phyloP scores from a whole-genome alignment of 2,329 filamentous ascomycete species.

The Pseudocercospora pini-densiflorae region DNA sequence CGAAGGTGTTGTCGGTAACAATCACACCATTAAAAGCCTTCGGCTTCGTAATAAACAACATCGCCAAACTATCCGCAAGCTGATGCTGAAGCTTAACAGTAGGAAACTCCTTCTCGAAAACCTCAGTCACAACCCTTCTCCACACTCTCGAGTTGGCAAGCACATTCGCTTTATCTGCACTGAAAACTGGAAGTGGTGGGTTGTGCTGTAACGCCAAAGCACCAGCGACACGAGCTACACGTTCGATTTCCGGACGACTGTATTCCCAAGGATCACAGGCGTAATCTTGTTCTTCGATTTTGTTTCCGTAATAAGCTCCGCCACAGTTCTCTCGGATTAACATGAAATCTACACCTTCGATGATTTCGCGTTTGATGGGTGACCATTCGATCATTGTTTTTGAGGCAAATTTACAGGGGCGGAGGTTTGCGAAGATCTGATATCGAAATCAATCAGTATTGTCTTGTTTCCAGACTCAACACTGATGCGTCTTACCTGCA shows the following conservation, averaged over 20 bases:
- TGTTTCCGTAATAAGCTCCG: constrained; percentile 57
- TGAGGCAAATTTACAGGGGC: constrained; percentile 54
- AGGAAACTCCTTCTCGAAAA: constrained; percentile 50
- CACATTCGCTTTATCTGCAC: constrained; percentile 59
- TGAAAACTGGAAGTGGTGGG: constrained; percentile 50
- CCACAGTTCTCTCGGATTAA: constrained; percentile 58
- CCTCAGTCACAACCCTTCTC: constrained; percentile 49
- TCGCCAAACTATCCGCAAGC: constrained; percentile 54
- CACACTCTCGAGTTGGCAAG: constrained; percentile 57
- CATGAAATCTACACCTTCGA: constrained; percentile 54
- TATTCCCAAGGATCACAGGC: constrained; percentile 58
- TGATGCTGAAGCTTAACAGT: constrained; percentile 52
- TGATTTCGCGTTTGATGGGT: constrained; percentile 53
- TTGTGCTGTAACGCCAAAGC: constrained; percentile 47
- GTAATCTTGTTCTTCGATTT: constrained; percentile 49
- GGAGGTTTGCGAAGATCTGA: constrained; percentile 54
- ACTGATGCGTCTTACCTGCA: constrained; percentile 42
- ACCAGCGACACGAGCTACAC: constrained; percentile 53
- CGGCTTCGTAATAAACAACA: constrained; percentile 55
- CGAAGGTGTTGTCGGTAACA: constrained; percentile 55
- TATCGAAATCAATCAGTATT: not conserved
- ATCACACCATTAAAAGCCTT: constrained; percentile 56
- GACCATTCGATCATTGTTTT: constrained; percentile 45
- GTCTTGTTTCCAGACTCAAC: not conserved
- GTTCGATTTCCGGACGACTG: constrained; percentile 50